Evolutionary conservation across 192 early-diverging fungal species (phyloP), one percentile per base, ranked within the genome.

Genomic region (Linnemannia exigua): DNA sequence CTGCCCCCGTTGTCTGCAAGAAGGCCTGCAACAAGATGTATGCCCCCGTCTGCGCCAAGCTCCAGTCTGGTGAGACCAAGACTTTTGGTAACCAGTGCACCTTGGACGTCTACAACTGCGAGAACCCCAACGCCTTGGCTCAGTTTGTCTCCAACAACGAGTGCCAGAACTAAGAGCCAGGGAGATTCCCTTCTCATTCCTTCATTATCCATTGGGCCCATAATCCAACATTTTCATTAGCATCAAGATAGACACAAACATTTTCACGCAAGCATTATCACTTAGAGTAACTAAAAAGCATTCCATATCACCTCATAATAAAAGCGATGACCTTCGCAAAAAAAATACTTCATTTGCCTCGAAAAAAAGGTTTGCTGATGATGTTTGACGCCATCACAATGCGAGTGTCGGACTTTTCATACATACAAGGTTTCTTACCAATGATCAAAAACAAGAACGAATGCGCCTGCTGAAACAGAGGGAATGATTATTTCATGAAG

Each of bases 41-140:
- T 22, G 67, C 33, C 67, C 67, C 67, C 67, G 67, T 69, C 36
- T 69, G 67, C 19, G 67, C 67, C 67, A 69, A 69, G 35, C 38
- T 70, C 37, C 20, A 37, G 35, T 41, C 36, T 37, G 68, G 68
- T 17, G 36, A 70, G 8, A 70, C 31, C 68, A n/a, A 36, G 20
- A 70, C 68, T 15, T 70, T 70, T 17, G 68, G 19, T 25, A 70
- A 38, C 68, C 37, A 36, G 36, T 70, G 68, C 68, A 20, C 19
- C 36, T 25, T 70, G 36, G 35, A 36, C 15, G 68, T 70, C n/a
- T 70, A n/a, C 35, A 36, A 70, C 36, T 70, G 68, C 68, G 68
- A 70, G 68, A 70, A 44, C 41, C 58, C 28, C 58, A 61, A 61
- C 20, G 22, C 58, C 58, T n/a, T 36, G 14, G 68, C 15, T 41